Conservation (phyloP, 306 rosid species). For the Sicyos baderoa region DNA sequence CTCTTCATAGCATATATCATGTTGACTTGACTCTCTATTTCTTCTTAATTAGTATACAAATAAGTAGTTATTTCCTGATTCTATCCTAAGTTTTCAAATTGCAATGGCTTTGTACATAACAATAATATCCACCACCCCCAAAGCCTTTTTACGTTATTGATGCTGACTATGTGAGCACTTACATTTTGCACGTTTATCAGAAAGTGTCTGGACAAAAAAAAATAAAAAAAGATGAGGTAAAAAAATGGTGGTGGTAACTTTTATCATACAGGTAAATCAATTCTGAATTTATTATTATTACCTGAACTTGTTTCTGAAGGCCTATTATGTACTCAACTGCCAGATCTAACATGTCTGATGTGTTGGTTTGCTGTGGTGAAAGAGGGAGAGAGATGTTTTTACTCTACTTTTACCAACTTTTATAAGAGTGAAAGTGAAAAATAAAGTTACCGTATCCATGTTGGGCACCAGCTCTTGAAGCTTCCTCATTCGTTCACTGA, state of each 20-base stretch:
- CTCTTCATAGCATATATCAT: neutral
- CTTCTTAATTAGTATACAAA: constrained; percentile 11
- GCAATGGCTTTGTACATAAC: constrained; percentile 17
- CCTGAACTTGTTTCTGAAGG: constrained; percentile 76
- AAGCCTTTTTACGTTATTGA: constrained; percentile 25
- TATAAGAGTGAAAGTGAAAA: constrained; percentile 12
- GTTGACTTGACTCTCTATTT: neutral
- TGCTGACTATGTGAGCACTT: constrained; percentile 54
- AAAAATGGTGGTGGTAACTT: neutral
- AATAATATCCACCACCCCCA: constrained; percentile 19
- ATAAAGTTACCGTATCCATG: constrained; percentile 76
- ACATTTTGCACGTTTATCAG: constrained; percentile 58
- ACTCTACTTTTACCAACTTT: neutral
- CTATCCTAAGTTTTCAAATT: constrained; percentile 10
- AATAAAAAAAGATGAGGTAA: neutral
- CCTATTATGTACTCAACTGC: constrained; percentile 91
- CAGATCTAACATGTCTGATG: constrained; percentile 91
- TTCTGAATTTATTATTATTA: constrained; percentile 20
- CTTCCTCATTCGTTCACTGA: constrained; percentile 94
- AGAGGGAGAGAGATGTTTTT: constrained; percentile 8
- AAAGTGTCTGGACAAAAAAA: constrained; percentile 48
- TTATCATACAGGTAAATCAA: neutral
- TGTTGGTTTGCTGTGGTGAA: constrained; percentile 79
- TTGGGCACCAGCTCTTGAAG: constrained; percentile 93
- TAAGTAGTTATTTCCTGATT: neutral